A percentile compares a stretch with the other conserved stretches of the same genome.
Conservation (phyloP, 202 grass and related monocot genomes). For the Brachypodium distachyon region DNA sequence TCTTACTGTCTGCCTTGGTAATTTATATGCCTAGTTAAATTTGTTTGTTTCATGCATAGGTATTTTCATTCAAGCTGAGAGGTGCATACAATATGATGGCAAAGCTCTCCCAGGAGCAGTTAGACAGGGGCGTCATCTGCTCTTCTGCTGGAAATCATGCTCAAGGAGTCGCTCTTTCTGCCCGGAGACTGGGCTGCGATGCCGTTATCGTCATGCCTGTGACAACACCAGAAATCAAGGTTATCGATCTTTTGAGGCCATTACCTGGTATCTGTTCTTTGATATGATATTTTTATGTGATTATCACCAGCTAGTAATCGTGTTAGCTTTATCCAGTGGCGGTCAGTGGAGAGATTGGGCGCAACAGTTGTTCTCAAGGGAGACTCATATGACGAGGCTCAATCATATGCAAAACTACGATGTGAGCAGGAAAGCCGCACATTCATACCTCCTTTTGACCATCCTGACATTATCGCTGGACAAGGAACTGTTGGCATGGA, state of each 20-base stretch:
- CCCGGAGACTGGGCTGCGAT: constrained; percentile 67
- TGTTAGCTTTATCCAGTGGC: constrained; percentile 53
- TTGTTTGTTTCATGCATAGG: constrained; percentile 34
- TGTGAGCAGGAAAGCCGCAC: constrained; percentile 75
- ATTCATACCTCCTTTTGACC: constrained; percentile 96
- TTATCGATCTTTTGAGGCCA: background rate
- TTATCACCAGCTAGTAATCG: background rate
- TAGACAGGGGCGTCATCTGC: constrained; percentile 83
- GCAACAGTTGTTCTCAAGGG: constrained; percentile 84
- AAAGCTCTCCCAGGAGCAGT: constrained; percentile 64
- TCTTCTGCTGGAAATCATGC: constrained; percentile 99
- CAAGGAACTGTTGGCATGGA: constrained; percentile 98
- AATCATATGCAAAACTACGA: constrained; percentile 67
- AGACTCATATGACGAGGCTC: constrained; percentile 87
- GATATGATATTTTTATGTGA: background rate
- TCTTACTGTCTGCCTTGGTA: background rate
- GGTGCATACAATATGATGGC: constrained; percentile 99
- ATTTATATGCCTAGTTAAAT: background rate
- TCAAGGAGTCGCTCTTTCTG: constrained; percentile 94
- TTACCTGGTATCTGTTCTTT: background rate
- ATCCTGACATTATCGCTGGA: constrained; percentile 84
- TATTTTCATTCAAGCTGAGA: constrained; percentile 94
- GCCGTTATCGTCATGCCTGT: constrained; percentile 95
- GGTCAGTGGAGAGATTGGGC: constrained; percentile 77
- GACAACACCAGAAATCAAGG: constrained; percentile 98